Evolutionary conservation across 306 rosid species (phyloP).

Genomic region (Corylus americana): DNA sequence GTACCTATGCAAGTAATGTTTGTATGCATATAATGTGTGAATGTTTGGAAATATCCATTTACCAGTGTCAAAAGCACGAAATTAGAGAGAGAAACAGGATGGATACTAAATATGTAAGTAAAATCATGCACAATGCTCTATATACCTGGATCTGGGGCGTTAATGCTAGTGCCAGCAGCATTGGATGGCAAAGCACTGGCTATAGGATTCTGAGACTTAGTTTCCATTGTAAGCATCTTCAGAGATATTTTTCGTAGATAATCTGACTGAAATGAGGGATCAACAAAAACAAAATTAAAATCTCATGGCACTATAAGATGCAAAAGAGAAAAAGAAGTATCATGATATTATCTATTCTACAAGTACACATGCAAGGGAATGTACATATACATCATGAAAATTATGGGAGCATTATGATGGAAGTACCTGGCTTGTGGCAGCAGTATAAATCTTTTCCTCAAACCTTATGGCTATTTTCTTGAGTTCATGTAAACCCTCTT

Average conservation of each 20-base stretch:
- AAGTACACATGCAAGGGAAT: background rate
- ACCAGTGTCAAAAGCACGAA: conserved; percentile 2
- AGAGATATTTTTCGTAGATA: conserved; percentile 48
- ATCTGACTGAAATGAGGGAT: conserved; percentile 46
- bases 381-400: background rate
- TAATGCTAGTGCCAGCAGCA: conserved; percentile 34
- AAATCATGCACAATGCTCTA: background rate
- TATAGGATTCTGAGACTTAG: conserved; percentile 40
- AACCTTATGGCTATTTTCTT: conserved; percentile 69
- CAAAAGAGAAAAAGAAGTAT: background rate
- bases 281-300: conserved; percentile 4
- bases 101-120: background rate
- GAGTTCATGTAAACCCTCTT: conserved; percentile 63
- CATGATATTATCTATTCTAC: background rate
- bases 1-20: background rate
- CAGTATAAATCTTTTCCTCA: conserved; percentile 70
- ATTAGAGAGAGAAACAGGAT: background rate
- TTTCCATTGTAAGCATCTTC: conserved; percentile 61
- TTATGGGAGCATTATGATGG: background rate
- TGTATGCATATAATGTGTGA: background rate
- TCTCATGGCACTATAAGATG: background rate
- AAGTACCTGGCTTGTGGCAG: conserved; percentile 68
- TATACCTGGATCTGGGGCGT: conserved; percentile 64
- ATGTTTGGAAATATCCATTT: background rate
- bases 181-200: conserved; percentile 34